phyloP scores from a whole-genome alignment of 306 rosid genomes.

The Cucurbita moschata region DNA sequence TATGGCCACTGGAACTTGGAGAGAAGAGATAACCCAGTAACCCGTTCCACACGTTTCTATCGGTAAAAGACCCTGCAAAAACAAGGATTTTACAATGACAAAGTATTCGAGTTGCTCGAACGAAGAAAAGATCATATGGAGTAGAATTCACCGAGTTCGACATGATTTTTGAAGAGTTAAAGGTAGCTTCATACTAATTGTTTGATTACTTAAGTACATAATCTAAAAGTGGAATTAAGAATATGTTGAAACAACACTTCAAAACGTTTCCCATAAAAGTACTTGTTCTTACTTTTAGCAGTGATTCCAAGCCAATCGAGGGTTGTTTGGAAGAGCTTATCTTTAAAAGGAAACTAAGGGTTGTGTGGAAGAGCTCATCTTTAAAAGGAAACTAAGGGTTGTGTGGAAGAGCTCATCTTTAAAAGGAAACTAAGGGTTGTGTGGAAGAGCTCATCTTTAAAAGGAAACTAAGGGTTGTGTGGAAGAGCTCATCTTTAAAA shows the following conservation, averaged over 20 bases:
- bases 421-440: too few species aligned
- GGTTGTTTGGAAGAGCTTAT: background rate
- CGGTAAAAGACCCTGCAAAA: constrained; percentile 45
- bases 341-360: background rate
- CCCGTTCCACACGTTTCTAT: constrained; percentile 62
- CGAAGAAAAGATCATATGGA: background rate
- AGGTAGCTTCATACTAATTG: background rate
- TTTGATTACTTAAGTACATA: background rate
- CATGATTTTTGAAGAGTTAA: background rate
- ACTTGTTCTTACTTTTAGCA: background rate
- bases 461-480: too few species aligned
- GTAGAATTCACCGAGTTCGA: background rate
- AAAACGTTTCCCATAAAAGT: background rate
- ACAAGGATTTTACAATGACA: background rate
- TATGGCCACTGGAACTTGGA: constrained; percentile 68
- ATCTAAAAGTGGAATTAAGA: background rate
- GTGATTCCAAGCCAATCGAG: background rate
- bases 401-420: too few species aligned
- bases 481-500: too few species aligned
- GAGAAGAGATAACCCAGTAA: constrained; percentile 65
- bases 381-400: too few species aligned
- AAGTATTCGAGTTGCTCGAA: background rate
- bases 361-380: too few species aligned
- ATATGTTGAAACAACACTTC: background rate
- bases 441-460: too few species aligned